Conservation (phyloP, 305 asterid genomes). For the Solanum hybrid region DNA sequence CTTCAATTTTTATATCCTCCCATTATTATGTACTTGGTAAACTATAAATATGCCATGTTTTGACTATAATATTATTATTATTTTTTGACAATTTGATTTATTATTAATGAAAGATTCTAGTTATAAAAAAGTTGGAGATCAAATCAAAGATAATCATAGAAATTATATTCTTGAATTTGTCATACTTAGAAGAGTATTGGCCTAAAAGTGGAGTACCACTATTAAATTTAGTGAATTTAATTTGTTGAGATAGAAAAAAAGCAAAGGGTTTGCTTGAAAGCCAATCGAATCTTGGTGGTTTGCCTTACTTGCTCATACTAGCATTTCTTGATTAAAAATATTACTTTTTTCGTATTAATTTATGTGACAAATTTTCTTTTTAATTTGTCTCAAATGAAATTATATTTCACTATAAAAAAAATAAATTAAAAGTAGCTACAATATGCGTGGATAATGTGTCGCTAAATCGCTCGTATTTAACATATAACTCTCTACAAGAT, state of each 20-base stretch:
- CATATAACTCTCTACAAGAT: background rate
- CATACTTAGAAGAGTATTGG: background rate
- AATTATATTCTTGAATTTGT: background rate
- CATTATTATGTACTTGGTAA: background rate
- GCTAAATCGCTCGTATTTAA: background rate
- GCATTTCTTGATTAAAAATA: background rate
- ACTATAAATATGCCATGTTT: background rate
- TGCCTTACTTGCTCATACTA: slow-evolving; percentile 3
- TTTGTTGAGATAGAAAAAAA: slow-evolving; percentile 11
- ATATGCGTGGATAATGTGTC: background rate
- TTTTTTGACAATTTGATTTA: background rate
- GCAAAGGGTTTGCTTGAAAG: slow-evolving; percentile 57
- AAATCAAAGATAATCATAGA: background rate
- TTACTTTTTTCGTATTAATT: no score
- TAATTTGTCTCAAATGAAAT: background rate
- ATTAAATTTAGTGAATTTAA: background rate
- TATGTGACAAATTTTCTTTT: background rate
- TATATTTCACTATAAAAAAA: background rate
- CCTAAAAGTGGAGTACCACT: slow-evolving; percentile 5
- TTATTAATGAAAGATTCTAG: background rate
- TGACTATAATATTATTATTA: background rate
- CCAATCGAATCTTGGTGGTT: slow-evolving; percentile 49
- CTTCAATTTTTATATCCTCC: background rate
- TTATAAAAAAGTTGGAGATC: background rate
- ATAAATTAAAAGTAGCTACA: background rate